phyloP scores from a whole-genome alignment of 2,329 filamentous ascomycete genomes.

The Fusarium zealandicum region DNA sequence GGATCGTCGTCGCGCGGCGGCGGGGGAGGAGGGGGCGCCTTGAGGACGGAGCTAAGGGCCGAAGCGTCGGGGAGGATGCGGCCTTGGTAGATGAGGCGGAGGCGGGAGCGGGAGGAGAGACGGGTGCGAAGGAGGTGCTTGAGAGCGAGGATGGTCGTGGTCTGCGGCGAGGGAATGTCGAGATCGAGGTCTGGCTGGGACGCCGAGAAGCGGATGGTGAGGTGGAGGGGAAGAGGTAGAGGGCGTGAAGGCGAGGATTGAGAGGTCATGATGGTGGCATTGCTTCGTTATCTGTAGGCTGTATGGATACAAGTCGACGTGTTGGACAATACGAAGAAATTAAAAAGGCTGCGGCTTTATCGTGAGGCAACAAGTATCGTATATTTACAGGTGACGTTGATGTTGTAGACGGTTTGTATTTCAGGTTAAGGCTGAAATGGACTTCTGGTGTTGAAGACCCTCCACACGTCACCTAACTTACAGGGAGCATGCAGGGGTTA shows the following conservation, averaged over 20 bases:
- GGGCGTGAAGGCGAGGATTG: slow-evolving; percentile 28
- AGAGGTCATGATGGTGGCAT: slow-evolving; percentile 43
- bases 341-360: neutral
- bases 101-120: slow-evolving; percentile 72
- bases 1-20: slow-evolving; percentile 51
- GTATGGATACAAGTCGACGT: fast-evolving
- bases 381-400: neutral
- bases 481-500: slow-evolving; percentile 21
- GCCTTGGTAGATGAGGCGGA: slow-evolving; percentile 90
- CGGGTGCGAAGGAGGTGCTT: slow-evolving; percentile 82
- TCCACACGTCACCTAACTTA: slow-evolving; percentile 3
- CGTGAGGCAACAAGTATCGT: neutral
- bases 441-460: slow-evolving; percentile 21
- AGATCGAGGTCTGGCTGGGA: slow-evolving; percentile 84
- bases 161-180: slow-evolving; percentile 71
- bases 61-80: slow-evolving; percentile 80
- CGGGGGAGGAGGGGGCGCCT: slow-evolving; percentile 65
- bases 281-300: neutral
- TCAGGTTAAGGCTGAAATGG: slow-evolving; percentile 12
- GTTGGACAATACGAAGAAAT: neutral
- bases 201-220: slow-evolving; percentile 90
- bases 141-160: slow-evolving; percentile 77
- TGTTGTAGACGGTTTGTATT: neutral
- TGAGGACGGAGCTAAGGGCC: slow-evolving; percentile 73
- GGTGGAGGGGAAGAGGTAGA: slow-evolving; percentile 62